Percentiles rank a stretch among this genome's conserved stretches.
phyloP scores from a whole-genome alignment of 2,329 filamentous ascomycete genomes.

The Thermoascus crustaceus region DNA sequence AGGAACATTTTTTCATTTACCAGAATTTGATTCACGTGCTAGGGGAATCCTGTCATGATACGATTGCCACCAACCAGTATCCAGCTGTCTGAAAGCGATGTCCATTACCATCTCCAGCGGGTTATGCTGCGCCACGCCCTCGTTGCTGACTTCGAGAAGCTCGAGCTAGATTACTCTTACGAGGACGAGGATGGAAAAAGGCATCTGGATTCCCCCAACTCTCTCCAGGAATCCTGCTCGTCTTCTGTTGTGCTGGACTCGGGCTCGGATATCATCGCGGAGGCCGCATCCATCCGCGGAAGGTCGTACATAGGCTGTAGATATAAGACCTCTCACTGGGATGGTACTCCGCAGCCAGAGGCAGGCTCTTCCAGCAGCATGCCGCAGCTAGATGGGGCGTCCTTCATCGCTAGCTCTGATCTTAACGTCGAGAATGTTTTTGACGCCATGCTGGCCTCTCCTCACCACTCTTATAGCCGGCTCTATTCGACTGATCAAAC shows the following conservation, averaged over 20 bases:
- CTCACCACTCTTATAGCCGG: neutral
- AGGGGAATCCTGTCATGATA: constrained; percentile 19
- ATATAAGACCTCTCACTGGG: neutral
- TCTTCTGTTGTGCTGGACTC: constrained; percentile 2
- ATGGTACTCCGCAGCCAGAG: neutral
- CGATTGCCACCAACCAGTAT: constrained; percentile 27
- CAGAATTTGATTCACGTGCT: neutral
- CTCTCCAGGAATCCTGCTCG: neutral
- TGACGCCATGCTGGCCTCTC: neutral
- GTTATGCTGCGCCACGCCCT: constrained; percentile 12
- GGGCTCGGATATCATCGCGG: neutral
- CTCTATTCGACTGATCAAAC: neutral
- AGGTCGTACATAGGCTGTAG: neutral
- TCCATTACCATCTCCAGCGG: constrained; percentile 22
- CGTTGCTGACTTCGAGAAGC: constrained; percentile 11
- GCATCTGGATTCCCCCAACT: neutral
- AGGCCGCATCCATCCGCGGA: neutral
- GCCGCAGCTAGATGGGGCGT: neutral
- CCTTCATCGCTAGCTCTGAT: neutral
- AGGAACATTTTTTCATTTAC: too few relatives aligned
- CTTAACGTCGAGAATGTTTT: neutral
- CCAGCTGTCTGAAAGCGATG: constrained; percentile 23
- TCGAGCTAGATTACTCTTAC: constrained; percentile 7
- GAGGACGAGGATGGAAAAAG: constrained; percentile 1
- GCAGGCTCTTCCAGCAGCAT: neutral